phyloP scores from a whole-genome alignment of 2,329 filamentous ascomycete genomes.

The Onygenales sp. region DNA sequence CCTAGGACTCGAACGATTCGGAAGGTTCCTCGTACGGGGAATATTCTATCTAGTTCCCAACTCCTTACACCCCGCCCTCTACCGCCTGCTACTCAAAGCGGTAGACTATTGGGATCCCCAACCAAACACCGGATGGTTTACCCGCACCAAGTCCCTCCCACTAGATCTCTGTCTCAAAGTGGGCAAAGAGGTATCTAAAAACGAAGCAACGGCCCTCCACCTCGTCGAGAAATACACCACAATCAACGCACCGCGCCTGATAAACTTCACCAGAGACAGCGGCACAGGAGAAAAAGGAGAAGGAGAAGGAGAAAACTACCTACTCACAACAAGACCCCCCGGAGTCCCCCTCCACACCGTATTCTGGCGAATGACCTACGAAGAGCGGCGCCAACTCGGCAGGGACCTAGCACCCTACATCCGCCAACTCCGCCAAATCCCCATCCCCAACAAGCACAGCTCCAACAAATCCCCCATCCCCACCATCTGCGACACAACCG shows the following conservation, averaged over 20 bases:
- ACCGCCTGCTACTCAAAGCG: constrained; percentile 1
- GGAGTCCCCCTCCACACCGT: constrained; percentile 2
- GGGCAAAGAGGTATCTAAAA: constrained; percentile 2
- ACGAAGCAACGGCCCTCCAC: constrained; percentile 9
- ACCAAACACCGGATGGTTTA: neutral
- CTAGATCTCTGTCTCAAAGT: constrained; percentile 9
- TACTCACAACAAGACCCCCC: constrained; percentile 9
- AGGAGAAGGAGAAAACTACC: constrained; percentile 1
- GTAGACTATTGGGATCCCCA: constrained; percentile 1
- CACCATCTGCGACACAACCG: constrained; percentile 5
- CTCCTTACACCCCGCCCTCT: constrained; percentile 2
- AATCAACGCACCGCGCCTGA: constrained; percentile 6
- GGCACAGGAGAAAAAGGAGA: neutral
- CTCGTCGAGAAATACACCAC: constrained; percentile 9
- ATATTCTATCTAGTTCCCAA: constrained; percentile 4
- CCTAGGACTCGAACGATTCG: neutral
- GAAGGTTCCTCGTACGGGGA: constrained; percentile 1
- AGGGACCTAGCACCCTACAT: constrained; percentile 7
- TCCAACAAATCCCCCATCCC: too few species aligned
- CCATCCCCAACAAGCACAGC: neutral
- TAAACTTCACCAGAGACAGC: constrained; percentile 5
- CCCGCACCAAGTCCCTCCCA: constrained; percentile 6
- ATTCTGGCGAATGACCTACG: constrained; percentile 9
- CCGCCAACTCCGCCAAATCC: constrained; percentile 6
- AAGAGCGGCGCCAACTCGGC: constrained; percentile 7